Evolutionary conservation across 2,329 filamentous ascomycete species (phyloP), one percentile per base, ranked within the genome.

Genomic region (Fusarium staphyleae): DNA sequence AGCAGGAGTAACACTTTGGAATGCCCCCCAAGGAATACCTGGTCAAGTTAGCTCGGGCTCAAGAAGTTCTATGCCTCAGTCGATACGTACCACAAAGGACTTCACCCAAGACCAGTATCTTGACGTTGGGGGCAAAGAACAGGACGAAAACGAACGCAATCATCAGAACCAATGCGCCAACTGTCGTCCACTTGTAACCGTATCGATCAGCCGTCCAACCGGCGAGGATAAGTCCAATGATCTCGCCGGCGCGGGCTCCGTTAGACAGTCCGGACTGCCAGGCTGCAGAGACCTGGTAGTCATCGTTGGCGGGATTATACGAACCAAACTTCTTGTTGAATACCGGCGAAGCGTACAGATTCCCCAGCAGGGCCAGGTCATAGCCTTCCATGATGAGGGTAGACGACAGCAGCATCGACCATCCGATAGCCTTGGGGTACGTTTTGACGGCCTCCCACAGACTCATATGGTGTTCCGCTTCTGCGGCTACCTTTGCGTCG

Each of bases 261-360:
- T 84, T 84, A 6, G 76, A 78, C 3, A 87, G 65, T 0, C 77
- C 83, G 1, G 80, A 79, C 66, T 86, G 83, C 84, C 84, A 87
- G 1, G 78, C 73, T 0, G 82, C 79, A 1, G 79, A 77, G 18
- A 86, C 71, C 29, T 77, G 72, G 48, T 80, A 81, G 22, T 73
- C 75, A 2, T 70, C 73, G 3, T 70, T 69, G 2, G 60, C 57
- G 2, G 61, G 55, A 10, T 69, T 63, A 18, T 69, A 72, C 0
- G 70, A 55, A n/a, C 80, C 81, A 53, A 77, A 84, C 56, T 74
- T 79, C 56, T 71, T 50, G 57, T 75, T 77, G 63, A 77, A 82
- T 35, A 62, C 73, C 0, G 68, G 74, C 18, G 77, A 80, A 5
- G 75, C 78, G 58, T 80, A 83, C 32, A 83, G 71, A 36, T 77